These are phyloP conservation scores for Artemisia tridentata DNA, from an alignment of 129 eudicot species.

Conservation along the genomic window DNA sequence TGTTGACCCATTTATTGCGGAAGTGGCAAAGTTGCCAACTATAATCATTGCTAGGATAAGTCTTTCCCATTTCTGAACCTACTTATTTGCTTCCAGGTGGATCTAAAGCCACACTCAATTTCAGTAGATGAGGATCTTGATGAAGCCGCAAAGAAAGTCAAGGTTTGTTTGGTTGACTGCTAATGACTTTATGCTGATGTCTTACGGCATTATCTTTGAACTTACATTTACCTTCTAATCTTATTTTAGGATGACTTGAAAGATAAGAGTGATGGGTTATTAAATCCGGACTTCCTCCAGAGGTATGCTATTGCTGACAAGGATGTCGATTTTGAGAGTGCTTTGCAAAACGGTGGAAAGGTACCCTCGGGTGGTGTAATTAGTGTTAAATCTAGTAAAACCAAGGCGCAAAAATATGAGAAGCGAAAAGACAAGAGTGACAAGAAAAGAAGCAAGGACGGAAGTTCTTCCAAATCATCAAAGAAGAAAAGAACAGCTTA, in stretches of 20 bases:
- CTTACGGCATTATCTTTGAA: neutral
- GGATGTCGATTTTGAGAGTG: conserved; percentile 76
- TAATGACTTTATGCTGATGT: neutral
- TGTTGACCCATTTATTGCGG: too few relatives aligned
- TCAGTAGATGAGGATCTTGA: conserved; percentile 83
- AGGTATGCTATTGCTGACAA: conserved; percentile 68
- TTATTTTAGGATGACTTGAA: conserved; percentile 55
- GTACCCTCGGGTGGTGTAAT: conserved; percentile 54
- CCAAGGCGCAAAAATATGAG: conserved; percentile 36
- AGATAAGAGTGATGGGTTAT: conserved; percentile 49
- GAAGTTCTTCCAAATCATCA: conserved; percentile 57
- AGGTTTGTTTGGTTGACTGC: conserved; percentile 44
- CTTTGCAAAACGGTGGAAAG: conserved; percentile 65
- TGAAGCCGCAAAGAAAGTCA: conserved; percentile 77
- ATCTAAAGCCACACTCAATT: conserved; percentile 59
- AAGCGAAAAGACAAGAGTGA: conserved; percentile 38
- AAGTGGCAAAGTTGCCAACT: too few relatives aligned
- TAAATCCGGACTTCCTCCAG: conserved; percentile 68
- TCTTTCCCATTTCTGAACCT: too few relatives aligned
- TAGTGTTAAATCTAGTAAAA: conserved; percentile 70
- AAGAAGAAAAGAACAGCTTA: conserved; percentile 56
- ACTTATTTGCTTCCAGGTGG: conserved; percentile 37
- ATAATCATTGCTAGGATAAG: too few relatives aligned
- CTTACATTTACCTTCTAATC: conserved; percentile 7
- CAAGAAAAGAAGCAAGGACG: conserved; percentile 60